Evolutionary conservation across 129 eudicot species (phyloP).

Genomic region (Deinandra increscens): DNA sequence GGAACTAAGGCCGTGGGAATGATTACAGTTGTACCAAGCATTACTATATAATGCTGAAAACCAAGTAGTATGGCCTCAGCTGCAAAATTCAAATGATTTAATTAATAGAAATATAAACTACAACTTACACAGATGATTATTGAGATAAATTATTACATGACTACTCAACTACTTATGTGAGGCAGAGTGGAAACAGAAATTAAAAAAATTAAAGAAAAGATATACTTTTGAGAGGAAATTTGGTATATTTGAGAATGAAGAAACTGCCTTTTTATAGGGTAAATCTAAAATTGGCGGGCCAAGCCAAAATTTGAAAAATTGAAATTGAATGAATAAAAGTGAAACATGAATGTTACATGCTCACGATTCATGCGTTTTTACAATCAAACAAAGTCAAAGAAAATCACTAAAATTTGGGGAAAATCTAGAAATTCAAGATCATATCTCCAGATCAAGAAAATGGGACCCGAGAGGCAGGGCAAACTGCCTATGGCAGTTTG

Average conservation of each 20-base stretch:
- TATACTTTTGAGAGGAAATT: too few relatives aligned
- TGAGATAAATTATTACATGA: not conserved
- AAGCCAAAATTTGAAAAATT: not conserved
- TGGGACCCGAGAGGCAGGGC: not conserved
- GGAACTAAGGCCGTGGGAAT: constrained; percentile 78
- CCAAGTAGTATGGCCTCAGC: constrained; percentile 77
- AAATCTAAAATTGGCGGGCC: not conserved
- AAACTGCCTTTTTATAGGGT: not conserved
- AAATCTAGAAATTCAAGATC: not conserved
- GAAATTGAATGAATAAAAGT: not conserved
- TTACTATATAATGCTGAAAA: constrained; percentile 65
- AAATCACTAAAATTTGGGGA: not conserved
- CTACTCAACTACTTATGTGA: not conserved
- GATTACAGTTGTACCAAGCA: constrained; percentile 73
- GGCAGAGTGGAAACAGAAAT: not conserved
- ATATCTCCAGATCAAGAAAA: not conserved
- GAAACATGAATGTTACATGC: not conserved
- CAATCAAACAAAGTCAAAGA: not conserved
- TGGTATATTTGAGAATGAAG: too few relatives aligned
- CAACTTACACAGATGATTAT: not conserved
- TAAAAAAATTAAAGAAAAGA: too few relatives aligned
- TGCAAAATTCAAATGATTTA: constrained; percentile 25
- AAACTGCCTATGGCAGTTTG: not conserved
- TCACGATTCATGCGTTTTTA: not conserved
- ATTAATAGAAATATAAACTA: not conserved